Percentiles rank a stretch among this genome's conserved stretches.
Evolutionary conservation across 345 rosid genomes (phyloP).

Genomic region (Populus simonii): DNA sequence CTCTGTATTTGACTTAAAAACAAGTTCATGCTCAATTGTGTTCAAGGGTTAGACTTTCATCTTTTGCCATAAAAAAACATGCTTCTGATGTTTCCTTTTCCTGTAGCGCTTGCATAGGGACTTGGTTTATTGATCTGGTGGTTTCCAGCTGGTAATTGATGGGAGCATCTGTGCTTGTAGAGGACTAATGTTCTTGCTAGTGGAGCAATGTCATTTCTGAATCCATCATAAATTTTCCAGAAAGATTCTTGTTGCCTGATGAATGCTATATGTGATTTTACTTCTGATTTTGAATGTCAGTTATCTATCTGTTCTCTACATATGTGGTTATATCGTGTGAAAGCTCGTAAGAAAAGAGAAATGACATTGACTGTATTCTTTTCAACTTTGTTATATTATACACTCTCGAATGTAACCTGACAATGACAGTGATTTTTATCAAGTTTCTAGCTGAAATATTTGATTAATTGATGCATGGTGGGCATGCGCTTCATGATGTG

Average conservation of each 20-base stretch:
- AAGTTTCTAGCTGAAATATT: constrained; percentile 9
- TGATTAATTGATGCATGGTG: constrained; percentile 40
- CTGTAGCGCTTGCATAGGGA: too few relatives aligned
- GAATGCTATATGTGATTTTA: not conserved
- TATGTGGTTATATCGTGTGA: not conserved
- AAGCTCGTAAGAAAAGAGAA: not conserved
- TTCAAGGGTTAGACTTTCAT: too few relatives aligned
- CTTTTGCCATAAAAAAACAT: too few relatives aligned
- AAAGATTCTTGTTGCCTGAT: not conserved
- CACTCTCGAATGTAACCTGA: not conserved
- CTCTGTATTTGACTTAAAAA: too few relatives aligned
- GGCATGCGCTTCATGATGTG: constrained; percentile 46
- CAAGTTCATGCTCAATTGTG: too few relatives aligned
- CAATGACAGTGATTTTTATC: not conserved
- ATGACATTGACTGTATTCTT: not conserved
- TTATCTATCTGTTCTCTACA: not conserved
- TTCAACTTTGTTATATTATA: too few relatives aligned
- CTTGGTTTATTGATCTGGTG: too few relatives aligned
- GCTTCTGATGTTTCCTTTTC: too few relatives aligned
- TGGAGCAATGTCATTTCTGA: not conserved
- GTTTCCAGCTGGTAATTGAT: too few relatives aligned
- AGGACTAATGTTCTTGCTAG: not conserved
- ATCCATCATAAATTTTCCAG: not conserved
- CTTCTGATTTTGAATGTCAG: not conserved
- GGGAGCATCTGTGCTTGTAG: too few relatives aligned